phyloP scores from a whole-genome alignment of 257 asterid species.

The Scutellaria minor region DNA sequence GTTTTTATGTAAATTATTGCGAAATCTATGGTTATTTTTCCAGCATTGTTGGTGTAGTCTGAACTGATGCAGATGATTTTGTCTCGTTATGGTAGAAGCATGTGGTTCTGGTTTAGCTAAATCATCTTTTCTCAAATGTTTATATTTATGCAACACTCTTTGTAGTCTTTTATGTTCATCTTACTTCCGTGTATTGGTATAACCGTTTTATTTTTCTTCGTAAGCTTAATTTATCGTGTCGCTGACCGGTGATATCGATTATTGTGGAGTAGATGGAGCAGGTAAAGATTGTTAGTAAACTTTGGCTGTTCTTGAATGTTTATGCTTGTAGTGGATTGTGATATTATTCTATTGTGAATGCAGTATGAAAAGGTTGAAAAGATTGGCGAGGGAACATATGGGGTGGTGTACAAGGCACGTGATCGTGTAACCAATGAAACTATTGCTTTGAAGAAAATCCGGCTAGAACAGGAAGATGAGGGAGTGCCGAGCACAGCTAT shows the following conservation, averaged over 20 bases:
- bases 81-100: slow-evolving; percentile 12
- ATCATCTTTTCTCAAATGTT: neutral
- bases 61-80: slow-evolving; percentile 20
- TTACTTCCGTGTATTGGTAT: neutral
- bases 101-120: slow-evolving; percentile 6
- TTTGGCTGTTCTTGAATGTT: neutral
- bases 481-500: slow-evolving; percentile 99
- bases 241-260: slow-evolving; percentile 30
- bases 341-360: slow-evolving; percentile 18
- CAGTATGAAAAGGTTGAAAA: slow-evolving; percentile 98
- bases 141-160: neutral
- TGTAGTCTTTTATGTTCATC: too few species aligned
- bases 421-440: slow-evolving; percentile 86
- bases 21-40: neutral
- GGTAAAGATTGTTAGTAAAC: slow-evolving; percentile 46
- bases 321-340: slow-evolving; percentile 24
- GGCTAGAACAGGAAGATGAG: slow-evolving; percentile 97
- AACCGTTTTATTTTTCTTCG: neutral
- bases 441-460: slow-evolving; percentile 92
- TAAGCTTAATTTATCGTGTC: neutral
- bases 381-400: slow-evolving; percentile 98
- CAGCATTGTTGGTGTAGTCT: slow-evolving; percentile 16
- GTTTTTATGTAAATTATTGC: slow-evolving; percentile 8
- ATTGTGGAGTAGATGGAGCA: slow-evolving; percentile 64
- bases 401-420: slow-evolving; percentile 97